Conservation (phyloP, 2,329 filamentous ascomycete species). For the Fusarium xylarioides region DNA sequence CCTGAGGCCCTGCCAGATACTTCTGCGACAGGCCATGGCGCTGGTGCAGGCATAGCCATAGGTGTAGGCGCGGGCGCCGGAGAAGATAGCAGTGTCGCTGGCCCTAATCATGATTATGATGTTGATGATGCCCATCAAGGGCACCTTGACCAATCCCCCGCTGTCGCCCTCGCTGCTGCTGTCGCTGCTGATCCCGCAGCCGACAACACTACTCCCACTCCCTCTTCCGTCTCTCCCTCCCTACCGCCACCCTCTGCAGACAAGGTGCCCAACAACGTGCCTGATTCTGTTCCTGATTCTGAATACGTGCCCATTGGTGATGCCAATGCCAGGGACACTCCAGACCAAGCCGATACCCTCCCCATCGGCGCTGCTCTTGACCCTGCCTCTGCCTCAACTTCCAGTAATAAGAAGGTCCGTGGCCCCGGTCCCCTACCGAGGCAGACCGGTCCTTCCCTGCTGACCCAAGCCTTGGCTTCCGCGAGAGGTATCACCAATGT, state of each 20-base stretch:
- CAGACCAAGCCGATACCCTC: conserved; percentile 17
- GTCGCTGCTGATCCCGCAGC: conserved; percentile 30
- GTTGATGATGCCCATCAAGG: conserved; percentile 36
- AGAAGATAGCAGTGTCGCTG: conserved; percentile 21
- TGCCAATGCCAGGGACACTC: conserved; percentile 36
- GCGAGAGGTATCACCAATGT: conserved; percentile 59
- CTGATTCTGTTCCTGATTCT: conserved; percentile 41
- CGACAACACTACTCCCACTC: conserved; percentile 37
- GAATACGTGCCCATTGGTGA: conserved; percentile 36
- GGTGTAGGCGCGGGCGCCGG: not conserved
- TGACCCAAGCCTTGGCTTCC: conserved; percentile 67
- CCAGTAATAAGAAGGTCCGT: conserved; percentile 58
- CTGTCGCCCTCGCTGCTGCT: conserved; percentile 24
- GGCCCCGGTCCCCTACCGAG: conserved; percentile 50
- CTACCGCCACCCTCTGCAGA: conserved; percentile 36
- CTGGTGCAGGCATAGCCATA: conserved; percentile 3
- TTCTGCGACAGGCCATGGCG: conserved; percentile 20
- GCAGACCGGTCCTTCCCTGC: conserved; percentile 62
- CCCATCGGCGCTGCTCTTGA: conserved; percentile 10
- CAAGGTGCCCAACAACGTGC: conserved; percentile 39
- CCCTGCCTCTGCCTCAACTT: conserved; percentile 14
- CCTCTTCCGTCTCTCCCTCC: conserved; percentile 32
- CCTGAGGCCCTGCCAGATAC: conserved; percentile 29
- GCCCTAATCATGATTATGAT: conserved; percentile 37
- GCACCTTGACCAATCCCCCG: conserved; percentile 21